Base-by-base conservation (phyloP, 768 basidiomycete genomes). In the Serendipita sp. region DNA sequence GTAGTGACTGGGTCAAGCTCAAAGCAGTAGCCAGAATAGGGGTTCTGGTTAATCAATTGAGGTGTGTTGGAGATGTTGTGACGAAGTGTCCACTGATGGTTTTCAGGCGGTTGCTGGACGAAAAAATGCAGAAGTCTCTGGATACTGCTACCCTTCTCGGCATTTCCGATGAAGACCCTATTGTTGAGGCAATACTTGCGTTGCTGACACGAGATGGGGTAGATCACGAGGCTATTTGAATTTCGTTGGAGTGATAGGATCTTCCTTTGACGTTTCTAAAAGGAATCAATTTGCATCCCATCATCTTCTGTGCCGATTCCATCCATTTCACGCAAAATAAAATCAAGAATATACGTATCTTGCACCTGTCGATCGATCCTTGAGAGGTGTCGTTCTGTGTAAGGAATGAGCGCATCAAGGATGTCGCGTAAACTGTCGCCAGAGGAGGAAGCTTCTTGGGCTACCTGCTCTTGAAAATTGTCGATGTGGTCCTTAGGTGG, bases 271-370 rank as follows among this genome's bases (percentile, higher is more conserved):
- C 38, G 7, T 41, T 5, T 5, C 30, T 32, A 51, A n/a, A 18
- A n/a, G 48, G 30, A 7, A 32, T 51, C 48, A n/a, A 51, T n/a
- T n/a, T 51, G 18, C 48, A 51, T 51, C 8, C 3, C 66, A 16
- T 67, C 66, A 28, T 53, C 30, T 45, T 8, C 64, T 32, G 68
- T 24, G 16, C 62, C 47, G 8, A 69, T 45, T 2, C 68, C 86
- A 70, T 91, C 90, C 90, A 92, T 92, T 77, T 92, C 89, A 15
- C 81, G 82, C 35, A 92, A 76, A 65, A 92, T 78, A 68, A 89
- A 94, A 72, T 99, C 96, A 64, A 99, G 83, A 67, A 96, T 85
- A 70, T 92, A 98, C 72, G 92, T 96, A 71, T 98, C 96, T 76
- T 96, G 91, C 37, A 96, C 82, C 64, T 96, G 75, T 71, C 84